Evolutionary conservation across 495 filamentous ascomycete species (phyloP), one percentile per base, ranked within the genome.

Genomic region (Tuber aestivum): DNA sequence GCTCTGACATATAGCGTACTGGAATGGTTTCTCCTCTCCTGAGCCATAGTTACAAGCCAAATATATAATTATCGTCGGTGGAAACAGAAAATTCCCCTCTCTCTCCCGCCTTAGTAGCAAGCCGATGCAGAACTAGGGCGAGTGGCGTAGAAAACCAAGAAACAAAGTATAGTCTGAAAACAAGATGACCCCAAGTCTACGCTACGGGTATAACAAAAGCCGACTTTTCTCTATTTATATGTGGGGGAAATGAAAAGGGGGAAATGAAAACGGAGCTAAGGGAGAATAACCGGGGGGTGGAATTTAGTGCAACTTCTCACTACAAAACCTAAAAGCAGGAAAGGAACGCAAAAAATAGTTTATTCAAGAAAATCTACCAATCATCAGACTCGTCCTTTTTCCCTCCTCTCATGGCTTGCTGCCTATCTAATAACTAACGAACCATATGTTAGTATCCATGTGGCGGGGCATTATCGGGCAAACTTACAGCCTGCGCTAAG

Each of bases 381-480:
- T 90, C 89, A 73, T 91, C 89, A 79, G 95, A 89, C 77, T 96
- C 94, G 72, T 95, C 92, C 75, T 92, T 89, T 80, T 88, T 88
- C 74, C 88, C 89, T 73, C 87, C 86, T 56, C 88, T 88, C 89
- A 92, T 91, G 16, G 89, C 89, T 77, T 86, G 89, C 83, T 95
- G 92, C 85, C 89, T 89, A 70, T 88, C 88, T 70, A 87, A 78
- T 76, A 82, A 76, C 82, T 82, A 73, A 35, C 35, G 70, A 32
- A 38, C 70, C 70, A 45, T 84, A 84, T 84, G 82, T 92, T 86
- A 77, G 90, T 89, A 82, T 91, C 8, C n/a, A 70, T 61, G 20
- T 42, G 21, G 44, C 45, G 70, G 45, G 32, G 84, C 83, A 95
- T 82, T 44, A 10, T n/a, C 41, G 23, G 38, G 32, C 41, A 70